Evolutionary conservation across 306 rosid genomes (phyloP), one percentile per base, ranked within the genome.

Genomic region (Medicago ruthenica): DNA sequence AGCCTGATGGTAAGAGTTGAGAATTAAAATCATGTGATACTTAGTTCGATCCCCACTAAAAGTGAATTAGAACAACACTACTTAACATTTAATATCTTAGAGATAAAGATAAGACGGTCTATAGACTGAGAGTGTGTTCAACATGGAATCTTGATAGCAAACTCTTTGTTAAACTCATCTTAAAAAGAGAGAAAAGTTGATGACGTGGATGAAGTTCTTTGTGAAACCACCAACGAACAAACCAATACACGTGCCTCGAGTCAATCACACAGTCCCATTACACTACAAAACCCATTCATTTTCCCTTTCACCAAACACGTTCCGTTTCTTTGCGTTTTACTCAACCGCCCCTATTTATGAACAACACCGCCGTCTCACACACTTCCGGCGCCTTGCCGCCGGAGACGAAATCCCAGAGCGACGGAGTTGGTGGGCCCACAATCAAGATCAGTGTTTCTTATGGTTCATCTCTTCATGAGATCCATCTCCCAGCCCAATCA

Each of bases 401-500:
- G 55, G 79, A 67, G 40, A n/a, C 64, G 39, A 77, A 44, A 12
- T 3, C 71, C 36, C 66, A 53, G 2, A 60, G 14, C 42, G 34
- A 22, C 7, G 71, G 36, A 1, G 55, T n/a, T 40, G 66, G 61
- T 18, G 86, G 76, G 37, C 74, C 87, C 64, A 13, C 53, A 60
- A 83, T 86, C 75, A 83, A 74, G 71, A 20, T 86, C 62, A 86
- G 21, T 36, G 87, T 86, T 36, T 57, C 77, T 40, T 41, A 76
- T 20, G 87, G 81, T 41, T 16, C 83, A 20, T 74, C 81, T 63
- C 85, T 61, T 50, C 87, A 86, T 57, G 81, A 80, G 63, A 4
- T 83, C 41, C 78, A 76, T 47, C 81, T 83, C 37, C 85, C 89
- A 16, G 51, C 83, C 67, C 79, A 86, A 80, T 86, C 89, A 16